phyloP scores from a whole-genome alignment of 108 stramenopile genomes.

The Aurantiochytrium sp. region DNA sequence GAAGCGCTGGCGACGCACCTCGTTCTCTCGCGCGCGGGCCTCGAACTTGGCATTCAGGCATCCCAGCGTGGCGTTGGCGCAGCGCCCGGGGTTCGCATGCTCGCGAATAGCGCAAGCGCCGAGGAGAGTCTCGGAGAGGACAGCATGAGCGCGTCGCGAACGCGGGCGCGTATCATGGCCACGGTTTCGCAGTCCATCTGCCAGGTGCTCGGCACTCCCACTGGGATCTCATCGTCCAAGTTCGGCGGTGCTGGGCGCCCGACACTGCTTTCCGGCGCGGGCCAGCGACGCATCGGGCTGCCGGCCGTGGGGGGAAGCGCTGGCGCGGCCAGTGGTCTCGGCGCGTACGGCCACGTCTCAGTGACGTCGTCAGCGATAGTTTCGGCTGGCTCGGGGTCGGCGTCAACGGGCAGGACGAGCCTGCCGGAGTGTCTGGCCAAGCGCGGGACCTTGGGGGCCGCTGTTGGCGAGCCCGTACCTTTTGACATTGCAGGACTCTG shows the following conservation, averaged over 20 bases:
- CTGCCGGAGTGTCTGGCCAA: neutral
- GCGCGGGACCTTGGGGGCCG: neutral
- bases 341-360: too few relatives aligned
- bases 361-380: too few relatives aligned
- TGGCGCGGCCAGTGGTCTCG: too few relatives aligned
- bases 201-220: neutral
- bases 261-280: too few relatives aligned
- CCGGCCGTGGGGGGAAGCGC: too few relatives aligned
- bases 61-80: neutral
- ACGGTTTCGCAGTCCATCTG: conserved; percentile 11
- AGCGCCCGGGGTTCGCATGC: neutral
- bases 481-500: neutral
- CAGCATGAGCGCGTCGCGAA: neutral
- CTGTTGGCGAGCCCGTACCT: neutral
- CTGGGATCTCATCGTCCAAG: too few relatives aligned
- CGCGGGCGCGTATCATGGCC: neutral
- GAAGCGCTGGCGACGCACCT: neutral
- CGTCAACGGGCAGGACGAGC: neutral
- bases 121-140: neutral
- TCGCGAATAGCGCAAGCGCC: too few relatives aligned
- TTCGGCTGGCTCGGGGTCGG: neutral
- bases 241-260: too few relatives aligned
- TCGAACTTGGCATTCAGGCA: neutral
- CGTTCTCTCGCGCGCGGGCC: neutral
- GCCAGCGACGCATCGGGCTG: too few relatives aligned